Evolutionary conservation across 2,329 filamentous ascomycete species (phyloP), one percentile per base, ranked within the genome.

Genomic region (Stachybotrys chlorohalonatus): DNA sequence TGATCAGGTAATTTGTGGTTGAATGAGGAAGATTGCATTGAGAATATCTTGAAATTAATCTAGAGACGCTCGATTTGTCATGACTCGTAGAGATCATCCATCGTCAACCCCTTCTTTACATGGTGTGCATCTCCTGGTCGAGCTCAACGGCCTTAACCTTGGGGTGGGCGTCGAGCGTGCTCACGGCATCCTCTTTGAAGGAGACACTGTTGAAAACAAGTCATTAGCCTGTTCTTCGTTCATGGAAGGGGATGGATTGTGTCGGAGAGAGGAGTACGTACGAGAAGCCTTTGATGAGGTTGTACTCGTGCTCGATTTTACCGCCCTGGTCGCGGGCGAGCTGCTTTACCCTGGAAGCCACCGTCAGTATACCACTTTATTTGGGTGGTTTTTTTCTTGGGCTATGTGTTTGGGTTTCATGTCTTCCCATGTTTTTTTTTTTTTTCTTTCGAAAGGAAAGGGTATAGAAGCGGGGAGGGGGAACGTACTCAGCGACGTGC

Each of bases 201-300:
- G 82, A 77, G 64, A 91, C 90, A 52, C 92, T 96, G 13, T 30
- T 17, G 11, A n/a, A n/a, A 39, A 31, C 5, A 7, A n/a, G 15
- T 45, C 24, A 24, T 31, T 30, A n/a, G 31, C 9, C 8, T 30
- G 16, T 7, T 16, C 8, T 51, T 39, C 32, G 7, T 42, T 6
- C 31, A 13, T 17, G 42, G 17, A 42, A n/a, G 36, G 1, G 15
- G 31, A 8, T 5, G 31, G 32, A 11, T 11, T 17, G 31, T 15
- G 30, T 32, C 13, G 9, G 31, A 36, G 39, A 15, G 16, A 2
- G 9, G 7, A 36, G 7, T 4, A 78, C 89, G 63, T 84, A 96
- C 93, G 89, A 86, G 77, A 96, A 96, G 56, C 87, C 92, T 77
- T 93, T 95, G 80, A 96, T 91, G 64, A 96, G 74, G 57, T 75